A percentile compares a stretch with the other conserved stretches of the same genome.
phyloP scores from a whole-genome alignment of 2,329 filamentous ascomycete genomes.

The Didymella keratinophila region DNA sequence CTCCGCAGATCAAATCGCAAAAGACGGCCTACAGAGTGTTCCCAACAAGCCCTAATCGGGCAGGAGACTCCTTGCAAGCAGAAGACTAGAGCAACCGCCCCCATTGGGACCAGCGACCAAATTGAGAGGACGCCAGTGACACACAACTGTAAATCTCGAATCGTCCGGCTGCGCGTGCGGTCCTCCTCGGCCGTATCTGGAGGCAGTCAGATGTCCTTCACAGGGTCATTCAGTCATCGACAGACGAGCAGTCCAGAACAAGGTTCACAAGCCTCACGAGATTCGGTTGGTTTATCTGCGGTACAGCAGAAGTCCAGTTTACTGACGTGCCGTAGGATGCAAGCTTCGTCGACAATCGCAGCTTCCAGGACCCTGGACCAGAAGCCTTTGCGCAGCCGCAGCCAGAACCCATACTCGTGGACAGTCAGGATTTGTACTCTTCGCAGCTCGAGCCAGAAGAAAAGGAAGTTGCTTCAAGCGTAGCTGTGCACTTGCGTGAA shows the following conservation, averaged over 20 bases:
- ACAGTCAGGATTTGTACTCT: constrained; percentile 10
- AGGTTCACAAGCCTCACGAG: background rate
- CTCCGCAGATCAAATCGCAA: constrained; percentile 10
- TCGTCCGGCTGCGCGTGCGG: constrained; percentile 4
- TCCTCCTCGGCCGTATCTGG: no score
- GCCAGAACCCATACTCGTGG: constrained; percentile 7
- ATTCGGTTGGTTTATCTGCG: background rate
- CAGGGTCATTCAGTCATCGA: constrained; percentile 7
- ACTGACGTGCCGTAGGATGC: constrained; percentile 1
- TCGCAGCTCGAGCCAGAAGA: background rate
- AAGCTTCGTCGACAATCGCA: background rate
- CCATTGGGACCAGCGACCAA: background rate
- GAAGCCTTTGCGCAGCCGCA: constrained; percentile 16
- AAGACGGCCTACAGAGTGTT: constrained; percentile 7
- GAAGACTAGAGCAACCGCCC: background rate
- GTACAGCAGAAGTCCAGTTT: background rate
- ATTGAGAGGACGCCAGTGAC: background rate
- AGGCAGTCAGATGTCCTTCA: constrained; percentile 9
- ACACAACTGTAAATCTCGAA: background rate
- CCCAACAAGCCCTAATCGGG: background rate
- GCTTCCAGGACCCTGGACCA: background rate
- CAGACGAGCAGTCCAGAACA: background rate
- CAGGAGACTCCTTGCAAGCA: background rate
- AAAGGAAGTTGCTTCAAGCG: background rate
- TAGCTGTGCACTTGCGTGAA: background rate